Conservation (phyloP, 805 yeast genomes). For the Blastobotrys terrestris region DNA sequence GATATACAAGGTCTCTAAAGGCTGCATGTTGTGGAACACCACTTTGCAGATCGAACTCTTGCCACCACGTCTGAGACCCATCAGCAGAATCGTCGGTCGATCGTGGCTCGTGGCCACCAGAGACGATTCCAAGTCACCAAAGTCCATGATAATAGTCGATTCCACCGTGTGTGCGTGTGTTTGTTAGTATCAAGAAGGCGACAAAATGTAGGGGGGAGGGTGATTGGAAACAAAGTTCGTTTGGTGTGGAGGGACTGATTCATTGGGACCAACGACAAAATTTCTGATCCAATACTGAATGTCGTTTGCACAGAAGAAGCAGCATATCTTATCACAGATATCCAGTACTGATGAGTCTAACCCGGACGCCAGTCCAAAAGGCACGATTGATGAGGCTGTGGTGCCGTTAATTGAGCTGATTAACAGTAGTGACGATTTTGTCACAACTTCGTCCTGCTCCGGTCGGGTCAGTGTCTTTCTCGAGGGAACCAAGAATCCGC, state of each 20-base stretch:
- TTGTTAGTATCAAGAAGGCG: background rate
- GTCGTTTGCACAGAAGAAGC: slow-evolving; percentile 63
- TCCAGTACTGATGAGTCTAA: slow-evolving; percentile 34
- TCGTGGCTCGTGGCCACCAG: slow-evolving; percentile 14
- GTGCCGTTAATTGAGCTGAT: slow-evolving; percentile 65
- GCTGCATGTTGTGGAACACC: slow-evolving; percentile 94
- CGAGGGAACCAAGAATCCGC: slow-evolving; percentile 54
- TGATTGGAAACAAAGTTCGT: too few relatives aligned
- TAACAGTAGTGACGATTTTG: slow-evolving; percentile 58
- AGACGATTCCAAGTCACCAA: slow-evolving; percentile 14
- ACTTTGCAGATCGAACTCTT: slow-evolving; percentile 94
- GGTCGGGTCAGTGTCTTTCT: slow-evolving; percentile 79
- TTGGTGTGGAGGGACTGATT: background rate
- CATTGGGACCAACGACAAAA: slow-evolving; percentile 13
- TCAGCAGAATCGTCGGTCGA: slow-evolving; percentile 68
- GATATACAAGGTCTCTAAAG: slow-evolving; percentile 82
- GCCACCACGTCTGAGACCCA: slow-evolving; percentile 81
- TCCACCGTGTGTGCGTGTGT: background rate
- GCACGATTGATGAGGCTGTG: slow-evolving; percentile 70
- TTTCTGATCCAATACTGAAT: background rate
- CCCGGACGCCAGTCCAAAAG: slow-evolving; percentile 66
- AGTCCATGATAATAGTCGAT: background rate
- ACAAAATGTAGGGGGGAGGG: too few relatives aligned
- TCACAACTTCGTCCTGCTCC: slow-evolving; percentile 84
- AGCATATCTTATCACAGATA: slow-evolving; percentile 48